Percentiles rank a stretch among this genome's conserved stretches.
phyloP scores from a whole-genome alignment of 495 filamentous ascomycete genomes.

The Jackrogersella multiformis region DNA sequence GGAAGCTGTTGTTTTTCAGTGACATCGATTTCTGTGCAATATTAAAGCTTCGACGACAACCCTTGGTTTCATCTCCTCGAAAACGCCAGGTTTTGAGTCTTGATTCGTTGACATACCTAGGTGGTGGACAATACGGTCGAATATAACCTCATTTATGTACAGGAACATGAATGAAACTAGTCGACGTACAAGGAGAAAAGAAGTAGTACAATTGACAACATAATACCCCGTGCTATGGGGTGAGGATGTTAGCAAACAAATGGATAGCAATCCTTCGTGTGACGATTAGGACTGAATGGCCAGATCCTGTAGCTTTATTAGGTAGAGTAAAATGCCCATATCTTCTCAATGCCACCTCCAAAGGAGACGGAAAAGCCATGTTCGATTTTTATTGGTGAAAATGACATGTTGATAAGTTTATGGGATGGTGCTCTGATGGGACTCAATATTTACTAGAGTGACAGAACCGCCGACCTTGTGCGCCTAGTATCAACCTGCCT shows the following conservation, averaged over 20 bases:
- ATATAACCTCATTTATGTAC: too few species aligned
- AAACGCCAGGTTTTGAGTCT: too few species aligned
- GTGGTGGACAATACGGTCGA: too few species aligned
- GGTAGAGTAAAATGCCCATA: neutral
- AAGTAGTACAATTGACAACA: neutral
- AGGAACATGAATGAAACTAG: too few species aligned
- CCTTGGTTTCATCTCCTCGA: too few species aligned
- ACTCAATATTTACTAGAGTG: slow-evolving; percentile 3
- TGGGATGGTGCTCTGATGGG: slow-evolving; percentile 14
- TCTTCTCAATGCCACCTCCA: neutral
- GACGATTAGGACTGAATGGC: neutral
- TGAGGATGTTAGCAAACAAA: neutral
- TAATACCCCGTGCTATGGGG: neutral
- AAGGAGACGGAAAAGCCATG: neutral
- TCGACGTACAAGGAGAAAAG: neutral
- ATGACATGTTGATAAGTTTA: slow-evolving; percentile 15
- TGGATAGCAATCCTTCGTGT: neutral
- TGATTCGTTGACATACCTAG: too few species aligned
- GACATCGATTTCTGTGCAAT: too few species aligned
- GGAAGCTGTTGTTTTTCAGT: too few species aligned
- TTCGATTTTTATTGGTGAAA: slow-evolving; percentile 30
- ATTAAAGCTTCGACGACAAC: too few species aligned
- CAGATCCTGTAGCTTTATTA: neutral
- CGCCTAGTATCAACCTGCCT: too few species aligned
- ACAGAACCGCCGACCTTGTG: neutral